Evolutionary conservation across 108 stramenopile species (phyloP).

Genomic region (Skeletonema tropicum): DNA sequence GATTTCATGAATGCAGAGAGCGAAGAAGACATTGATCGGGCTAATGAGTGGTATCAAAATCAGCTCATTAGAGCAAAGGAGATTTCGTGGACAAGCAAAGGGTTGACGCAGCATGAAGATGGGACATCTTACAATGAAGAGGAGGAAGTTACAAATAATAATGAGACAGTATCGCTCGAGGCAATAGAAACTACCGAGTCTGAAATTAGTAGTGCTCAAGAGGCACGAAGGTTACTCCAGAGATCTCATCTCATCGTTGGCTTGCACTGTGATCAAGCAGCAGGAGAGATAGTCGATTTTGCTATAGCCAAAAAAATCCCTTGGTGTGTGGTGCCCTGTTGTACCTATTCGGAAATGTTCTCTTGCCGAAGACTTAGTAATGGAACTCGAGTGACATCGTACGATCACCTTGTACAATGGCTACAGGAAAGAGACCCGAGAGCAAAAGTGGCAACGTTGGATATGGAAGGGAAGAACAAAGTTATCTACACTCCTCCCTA

Average conservation of each 20-base stretch:
- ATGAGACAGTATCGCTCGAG: neutral
- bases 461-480: constrained; percentile 54
- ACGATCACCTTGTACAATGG: constrained; percentile 46
- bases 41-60: constrained; percentile 10
- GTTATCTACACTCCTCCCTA: constrained; percentile 45
- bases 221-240: constrained; percentile 13
- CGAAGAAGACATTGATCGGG: neutral
- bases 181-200: neutral
- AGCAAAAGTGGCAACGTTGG: constrained; percentile 31
- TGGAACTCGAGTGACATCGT: constrained; percentile 35
- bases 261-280: constrained; percentile 61
- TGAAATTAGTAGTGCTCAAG: constrained; percentile 18
- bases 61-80: constrained; percentile 24
- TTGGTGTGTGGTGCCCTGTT: constrained; percentile 57
- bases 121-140: constrained; percentile 30
- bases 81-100: constrained; percentile 36
- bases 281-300: constrained; percentile 48
- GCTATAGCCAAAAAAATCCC: constrained; percentile 40
- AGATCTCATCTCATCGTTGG: constrained; percentile 44
- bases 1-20: constrained; percentile 18
- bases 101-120: constrained; percentile 38
- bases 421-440: constrained; percentile 33
- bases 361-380: constrained; percentile 29
- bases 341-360: constrained; percentile 47
- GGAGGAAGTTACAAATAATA: neutral